Conservation (phyloP, 192 early-diverging fungal genomes). For the Funneliformis geosporum region DNA sequence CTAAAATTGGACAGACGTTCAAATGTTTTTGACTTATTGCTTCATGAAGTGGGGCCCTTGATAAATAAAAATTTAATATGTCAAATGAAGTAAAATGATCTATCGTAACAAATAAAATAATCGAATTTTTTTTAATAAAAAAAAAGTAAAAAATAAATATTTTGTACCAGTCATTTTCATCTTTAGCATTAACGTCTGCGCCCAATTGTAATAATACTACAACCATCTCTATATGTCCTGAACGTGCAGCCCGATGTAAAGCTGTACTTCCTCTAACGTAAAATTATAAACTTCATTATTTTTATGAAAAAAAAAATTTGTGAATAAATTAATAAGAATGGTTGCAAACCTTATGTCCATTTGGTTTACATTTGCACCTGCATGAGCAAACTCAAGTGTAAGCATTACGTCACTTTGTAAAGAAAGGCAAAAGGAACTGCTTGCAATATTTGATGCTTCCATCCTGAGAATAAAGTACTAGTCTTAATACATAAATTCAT, state of each 20-base stretch:
- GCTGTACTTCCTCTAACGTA: slow-evolving; percentile 60
- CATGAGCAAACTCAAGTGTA: slow-evolving; percentile 40
- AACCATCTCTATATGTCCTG: slow-evolving; percentile 56
- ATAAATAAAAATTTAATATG: background rate
- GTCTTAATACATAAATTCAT: background rate
- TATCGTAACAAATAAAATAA: too few species aligned
- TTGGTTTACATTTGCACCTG: slow-evolving; percentile 42
- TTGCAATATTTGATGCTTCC: slow-evolving; percentile 30
- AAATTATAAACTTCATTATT: background rate
- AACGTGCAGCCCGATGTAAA: slow-evolving; percentile 65
- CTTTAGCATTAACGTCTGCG: slow-evolving; percentile 61
- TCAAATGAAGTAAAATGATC: too few species aligned
- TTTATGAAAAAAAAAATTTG: background rate
- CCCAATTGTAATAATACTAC: slow-evolving; percentile 54
- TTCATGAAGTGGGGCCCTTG: slow-evolving; percentile 45
- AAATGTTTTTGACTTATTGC: slow-evolving; percentile 45
- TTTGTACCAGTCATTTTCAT: slow-evolving; percentile 38
- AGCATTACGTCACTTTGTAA: slow-evolving; percentile 48
- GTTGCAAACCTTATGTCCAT: slow-evolving; percentile 30
- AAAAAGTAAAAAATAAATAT: background rate
- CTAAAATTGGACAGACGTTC: slow-evolving; percentile 37
- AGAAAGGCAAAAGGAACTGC: slow-evolving; percentile 39
- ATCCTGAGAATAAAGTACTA: slow-evolving; percentile 37
- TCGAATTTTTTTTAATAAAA: too few species aligned
- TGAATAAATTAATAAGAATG: background rate